phyloP scores from a whole-genome alignment of 2,329 filamentous ascomycete species.

The Knufia petricola region DNA sequence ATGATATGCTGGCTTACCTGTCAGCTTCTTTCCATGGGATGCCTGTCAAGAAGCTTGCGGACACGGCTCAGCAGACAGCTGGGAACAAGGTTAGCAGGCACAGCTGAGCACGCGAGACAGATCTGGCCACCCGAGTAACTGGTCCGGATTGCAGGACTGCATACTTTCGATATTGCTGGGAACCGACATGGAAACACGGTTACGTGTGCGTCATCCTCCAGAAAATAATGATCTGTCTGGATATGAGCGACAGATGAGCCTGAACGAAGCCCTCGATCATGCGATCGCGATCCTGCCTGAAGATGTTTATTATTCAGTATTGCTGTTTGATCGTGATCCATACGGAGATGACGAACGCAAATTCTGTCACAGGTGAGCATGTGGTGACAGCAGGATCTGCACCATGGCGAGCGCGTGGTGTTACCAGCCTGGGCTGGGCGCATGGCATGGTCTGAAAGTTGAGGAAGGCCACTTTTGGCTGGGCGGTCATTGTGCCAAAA shows the following conservation, averaged over 20 bases:
- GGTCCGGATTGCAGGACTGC: constrained; percentile 33
- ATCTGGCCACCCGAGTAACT: constrained; percentile 28
- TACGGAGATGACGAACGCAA: constrained; percentile 58
- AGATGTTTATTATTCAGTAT: constrained; percentile 50
- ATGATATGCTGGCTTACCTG: constrained; percentile 36
- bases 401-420: constrained; percentile 55
- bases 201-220: constrained; percentile 42
- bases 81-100: constrained; percentile 35
- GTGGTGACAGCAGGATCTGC: constrained; percentile 52
- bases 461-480: constrained; percentile 52
- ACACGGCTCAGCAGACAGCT: constrained; percentile 36
- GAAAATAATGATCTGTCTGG: constrained; percentile 28
- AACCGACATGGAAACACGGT: no score
- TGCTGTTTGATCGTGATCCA: constrained; percentile 53
- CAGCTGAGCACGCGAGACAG: constrained; percentile 9
- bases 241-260: constrained; percentile 41
- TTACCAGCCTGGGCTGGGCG: constrained; percentile 45
- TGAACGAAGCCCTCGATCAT: constrained; percentile 52
- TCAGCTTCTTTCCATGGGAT: constrained; percentile 47
- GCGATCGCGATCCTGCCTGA: constrained; percentile 44
- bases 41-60: constrained; percentile 36
- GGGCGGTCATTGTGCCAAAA: constrained; percentile 49
- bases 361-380: constrained; percentile 58
- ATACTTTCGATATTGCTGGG: constrained; percentile 30
- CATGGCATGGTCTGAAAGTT: constrained; percentile 31